Conservation (phyloP, 2,329 filamentous ascomycete species). For the Apiospora kogelbergensis region DNA sequence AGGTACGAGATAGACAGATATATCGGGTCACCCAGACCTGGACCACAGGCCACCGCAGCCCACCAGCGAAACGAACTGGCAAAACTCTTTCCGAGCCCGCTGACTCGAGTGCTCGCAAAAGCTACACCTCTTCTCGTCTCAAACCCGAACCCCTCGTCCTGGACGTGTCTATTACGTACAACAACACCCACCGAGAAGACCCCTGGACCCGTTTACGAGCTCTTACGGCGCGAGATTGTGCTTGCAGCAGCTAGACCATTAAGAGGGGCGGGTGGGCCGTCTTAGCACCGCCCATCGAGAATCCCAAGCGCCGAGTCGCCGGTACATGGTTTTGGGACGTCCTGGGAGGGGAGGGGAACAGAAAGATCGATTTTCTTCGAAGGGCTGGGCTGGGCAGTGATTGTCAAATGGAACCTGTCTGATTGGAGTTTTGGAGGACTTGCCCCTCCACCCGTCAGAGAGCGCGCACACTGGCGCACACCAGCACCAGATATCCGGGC, state of each 20-base stretch:
- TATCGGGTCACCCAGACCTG: background rate
- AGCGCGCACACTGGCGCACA: background rate
- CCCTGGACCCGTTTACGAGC: conserved; percentile 6
- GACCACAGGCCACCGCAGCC: background rate
- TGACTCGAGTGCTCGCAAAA: background rate
- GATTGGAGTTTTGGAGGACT: background rate
- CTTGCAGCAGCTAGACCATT: background rate
- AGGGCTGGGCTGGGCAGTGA: background rate
- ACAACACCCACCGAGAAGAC: background rate
- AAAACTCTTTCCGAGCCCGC: background rate
- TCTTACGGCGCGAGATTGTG: background rate
- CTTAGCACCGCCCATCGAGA: background rate
- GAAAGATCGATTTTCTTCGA: background rate
- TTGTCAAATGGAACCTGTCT: background rate
- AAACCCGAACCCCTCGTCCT: background rate
- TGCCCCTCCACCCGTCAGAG: background rate
- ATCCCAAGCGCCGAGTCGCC: conserved; percentile 1
- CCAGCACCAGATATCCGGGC: background rate
- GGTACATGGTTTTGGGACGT: background rate
- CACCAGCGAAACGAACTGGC: conserved; percentile 2
- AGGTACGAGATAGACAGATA: background rate
- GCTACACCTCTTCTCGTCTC: background rate
- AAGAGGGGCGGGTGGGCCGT: conserved; percentile 5
- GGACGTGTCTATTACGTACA: conserved; percentile 2
- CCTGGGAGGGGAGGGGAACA: background rate